A percentile compares a stretch with the other conserved stretches of the same genome.
Evolutionary conservation across 1,139 yeast genomes (phyloP).

Genomic region (Sugiyamaella japonica): DNA sequence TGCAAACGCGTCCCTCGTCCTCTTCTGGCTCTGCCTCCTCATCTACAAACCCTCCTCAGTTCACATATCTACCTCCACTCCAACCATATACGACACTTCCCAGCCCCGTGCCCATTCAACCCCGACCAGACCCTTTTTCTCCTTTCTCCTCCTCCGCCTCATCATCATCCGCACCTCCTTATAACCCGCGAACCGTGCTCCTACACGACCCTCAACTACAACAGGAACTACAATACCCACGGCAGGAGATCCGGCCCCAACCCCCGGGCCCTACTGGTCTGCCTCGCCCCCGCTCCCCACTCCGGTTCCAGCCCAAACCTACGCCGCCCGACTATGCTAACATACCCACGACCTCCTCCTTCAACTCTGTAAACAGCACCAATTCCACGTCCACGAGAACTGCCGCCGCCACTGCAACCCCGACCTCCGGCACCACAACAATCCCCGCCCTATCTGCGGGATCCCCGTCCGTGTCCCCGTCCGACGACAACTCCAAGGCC

Average conservation of each 20-base stretch:
- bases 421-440: not conserved
- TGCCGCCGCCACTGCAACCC: not conserved
- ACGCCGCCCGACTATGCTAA: not conserved
- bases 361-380: no score
- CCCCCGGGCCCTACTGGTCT: not conserved
- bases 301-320: not conserved
- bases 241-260: constrained; percentile 4
- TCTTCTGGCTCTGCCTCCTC: not conserved
- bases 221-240: constrained; percentile 13
- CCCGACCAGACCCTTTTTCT: not conserved
- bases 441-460: no score
- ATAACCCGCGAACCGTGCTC: not conserved
- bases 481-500: not conserved
- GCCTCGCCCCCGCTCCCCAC: constrained; percentile 3
- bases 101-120: constrained; percentile 1
- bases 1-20: not conserved
- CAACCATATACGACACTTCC: not conserved
- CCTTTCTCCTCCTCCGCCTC: not conserved
- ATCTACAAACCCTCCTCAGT: not conserved
- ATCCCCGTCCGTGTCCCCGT: not conserved
- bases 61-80: not conserved
- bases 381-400: no score
- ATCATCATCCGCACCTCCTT: not conserved
- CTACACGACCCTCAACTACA: constrained; percentile 12
- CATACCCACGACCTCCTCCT: not conserved